Conservation (phyloP, 2,329 filamentous ascomycete genomes). For the Colletotrichum cordylinicola region DNA sequence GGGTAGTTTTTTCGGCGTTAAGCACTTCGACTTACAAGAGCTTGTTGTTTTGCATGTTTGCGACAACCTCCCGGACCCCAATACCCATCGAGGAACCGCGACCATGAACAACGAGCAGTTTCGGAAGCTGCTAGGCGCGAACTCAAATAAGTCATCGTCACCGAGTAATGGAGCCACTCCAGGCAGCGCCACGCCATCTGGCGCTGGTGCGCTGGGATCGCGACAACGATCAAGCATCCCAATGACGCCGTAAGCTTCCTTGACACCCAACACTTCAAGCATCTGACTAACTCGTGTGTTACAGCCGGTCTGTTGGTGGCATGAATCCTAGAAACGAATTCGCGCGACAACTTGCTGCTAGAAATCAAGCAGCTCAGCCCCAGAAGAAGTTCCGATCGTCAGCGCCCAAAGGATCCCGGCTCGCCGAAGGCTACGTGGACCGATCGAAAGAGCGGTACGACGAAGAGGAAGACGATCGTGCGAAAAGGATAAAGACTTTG, state of each 20-base stretch:
- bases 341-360: slow-evolving; percentile 82
- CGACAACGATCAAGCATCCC: slow-evolving; percentile 82
- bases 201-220: slow-evolving; percentile 68
- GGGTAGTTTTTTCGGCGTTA: neutral
- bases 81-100: neutral
- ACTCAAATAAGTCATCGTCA: slow-evolving; percentile 44
- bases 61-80: neutral
- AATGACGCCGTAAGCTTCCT: slow-evolving; percentile 82
- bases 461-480: slow-evolving; percentile 59
- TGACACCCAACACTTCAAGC: neutral
- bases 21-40: neutral
- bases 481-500: slow-evolving; percentile 74
- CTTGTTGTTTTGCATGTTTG: neutral
- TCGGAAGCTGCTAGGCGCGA: slow-evolving; percentile 73
- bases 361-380: slow-evolving; percentile 59
- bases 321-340: slow-evolving; percentile 69
- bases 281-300: slow-evolving; percentile 26
- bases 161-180: slow-evolving; percentile 52
- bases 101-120: slow-evolving; percentile 97
- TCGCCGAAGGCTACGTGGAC: slow-evolving; percentile 84
- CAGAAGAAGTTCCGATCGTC: slow-evolving; percentile 79
- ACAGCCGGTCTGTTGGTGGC: slow-evolving; percentile 67
- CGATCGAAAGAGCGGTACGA: slow-evolving; percentile 71
- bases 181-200: slow-evolving; percentile 29
- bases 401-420: slow-evolving; percentile 81